Percentiles rank a stretch among this genome's conserved stretches.
phyloP scores from a whole-genome alignment of 768 basidiomycete genomes.

The Suillus lakei region DNA sequence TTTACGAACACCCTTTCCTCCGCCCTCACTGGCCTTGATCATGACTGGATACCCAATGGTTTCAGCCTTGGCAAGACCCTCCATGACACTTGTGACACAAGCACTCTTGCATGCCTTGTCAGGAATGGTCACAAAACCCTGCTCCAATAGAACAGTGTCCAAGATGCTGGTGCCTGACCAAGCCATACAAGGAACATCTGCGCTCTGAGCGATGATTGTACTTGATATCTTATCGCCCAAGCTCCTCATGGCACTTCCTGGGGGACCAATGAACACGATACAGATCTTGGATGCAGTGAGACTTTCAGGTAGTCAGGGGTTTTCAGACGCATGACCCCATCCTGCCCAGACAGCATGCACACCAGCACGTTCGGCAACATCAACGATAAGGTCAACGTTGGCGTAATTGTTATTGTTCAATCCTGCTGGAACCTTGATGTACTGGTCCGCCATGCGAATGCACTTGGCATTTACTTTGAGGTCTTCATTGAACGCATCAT shows the following conservation, averaged over 20 bases:
- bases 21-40: constrained; percentile 99
- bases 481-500: no score
- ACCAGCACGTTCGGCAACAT: constrained; percentile 94
- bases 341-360: constrained; percentile 99
- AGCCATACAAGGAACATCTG: constrained; percentile 96
- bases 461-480: constrained; percentile 99
- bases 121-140: constrained; percentile 93
- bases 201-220: constrained; percentile 98
- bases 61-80: constrained; percentile 83
- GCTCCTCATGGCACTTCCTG: constrained; percentile 98
- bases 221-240: constrained; percentile 99
- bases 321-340: constrained; percentile 99
- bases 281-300: constrained; percentile 91
- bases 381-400: constrained; percentile 98
- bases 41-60: constrained; percentile 96
- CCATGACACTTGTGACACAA: constrained; percentile 86
- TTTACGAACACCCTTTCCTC: constrained; percentile 98
- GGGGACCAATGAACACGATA: constrained; percentile 99
- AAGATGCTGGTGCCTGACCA: constrained; percentile 97
- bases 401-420: constrained; percentile 99
- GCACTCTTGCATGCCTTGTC: constrained; percentile 88
- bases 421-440: constrained; percentile 98
- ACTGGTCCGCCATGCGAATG: constrained; percentile 99
- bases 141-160: constrained; percentile 81
- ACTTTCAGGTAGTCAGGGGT: constrained; percentile 94